These are phyloP conservation scores for Tardiomyces blankii DNA, from an alignment of 1,139 yeast genomes.

Conservation along the genomic window DNA sequence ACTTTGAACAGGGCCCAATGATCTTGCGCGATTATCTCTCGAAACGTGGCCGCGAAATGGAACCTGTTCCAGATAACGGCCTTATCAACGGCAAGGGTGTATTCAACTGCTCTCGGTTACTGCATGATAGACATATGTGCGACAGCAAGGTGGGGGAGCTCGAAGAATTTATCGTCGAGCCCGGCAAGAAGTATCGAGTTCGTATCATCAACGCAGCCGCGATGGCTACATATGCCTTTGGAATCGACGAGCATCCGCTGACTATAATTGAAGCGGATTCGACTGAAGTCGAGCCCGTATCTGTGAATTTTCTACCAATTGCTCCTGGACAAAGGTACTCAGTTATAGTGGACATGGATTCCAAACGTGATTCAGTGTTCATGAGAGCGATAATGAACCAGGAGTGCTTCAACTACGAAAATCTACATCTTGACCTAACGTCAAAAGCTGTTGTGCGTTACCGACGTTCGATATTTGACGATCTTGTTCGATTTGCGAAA, in stretches of 20 bases:
- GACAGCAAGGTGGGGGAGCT: conserved; percentile 8
- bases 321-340: conserved; percentile 74
- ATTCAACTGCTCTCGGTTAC: conserved; percentile 11
- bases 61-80: conserved; percentile 60
- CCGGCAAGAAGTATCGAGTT: conserved; percentile 14
- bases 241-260: conserved; percentile 37
- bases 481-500: not conserved
- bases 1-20: conserved; percentile 45
- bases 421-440: conserved; percentile 27
- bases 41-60: conserved; percentile 80
- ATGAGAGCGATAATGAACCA: conserved; percentile 29
- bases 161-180: conserved; percentile 9
- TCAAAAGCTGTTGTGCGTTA: conserved; percentile 28
- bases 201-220: conserved; percentile 23
- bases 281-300: conserved; percentile 42
- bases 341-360: conserved; percentile 25
- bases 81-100: conserved; percentile 18
- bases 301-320: conserved; percentile 45
- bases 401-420: conserved; percentile 27
- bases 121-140: conserved; percentile 8
- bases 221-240: conserved; percentile 17
- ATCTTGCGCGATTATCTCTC: conserved; percentile 40
- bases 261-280: conserved; percentile 63
- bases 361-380: conserved; percentile 19
- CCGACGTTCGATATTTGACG: not conserved